Evolutionary conservation across 352 stramenopile genomes (phyloP), one percentile per base, ranked within the genome.

Genomic region (Globisporangium splendens): DNA sequence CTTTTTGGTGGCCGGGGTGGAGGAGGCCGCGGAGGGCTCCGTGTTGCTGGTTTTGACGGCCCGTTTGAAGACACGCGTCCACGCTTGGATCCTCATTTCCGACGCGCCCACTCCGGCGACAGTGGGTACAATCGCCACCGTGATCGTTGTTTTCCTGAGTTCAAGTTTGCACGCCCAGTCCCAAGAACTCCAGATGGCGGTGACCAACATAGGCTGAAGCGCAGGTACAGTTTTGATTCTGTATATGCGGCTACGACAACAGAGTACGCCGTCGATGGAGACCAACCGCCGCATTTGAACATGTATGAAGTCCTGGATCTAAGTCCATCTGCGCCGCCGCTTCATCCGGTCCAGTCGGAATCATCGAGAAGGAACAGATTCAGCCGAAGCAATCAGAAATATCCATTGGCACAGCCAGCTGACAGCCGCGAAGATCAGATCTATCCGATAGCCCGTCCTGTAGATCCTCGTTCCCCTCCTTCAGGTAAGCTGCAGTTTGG

Each of bases 221-320:
- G 77, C 2, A 70, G 63, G 18, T 79, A 85, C 33, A 87, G 77
- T 51, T 87, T 87, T 24, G 75, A 83, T 46, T 77, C 72, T 8
- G 55, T 77, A 2, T 68, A 68, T n/a, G 54, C 56, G 48, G n/a
- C 1, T 8, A 59, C 69, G 7, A 52, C 28, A 35, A 10, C 28
- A 35, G 28, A 35, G 10, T 35, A 57, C 11, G 59, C 72, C 31
- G 49, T 57, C 1, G 44, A 74, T 59, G 47, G 70, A 33, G 77
- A 77, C 24, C 63, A 73, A 18, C 58, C 65, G 11, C 69, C 66
- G 8, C 77, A 86, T 54, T 77, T 67, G 50, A 69, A 58, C 13
- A 69, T 85, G 47, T 81, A 70, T 57, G 74, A 79, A 50, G 72
- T 70, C 39, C 53, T 80, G 5, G 72, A 78, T 46, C 67, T 82